Conservation (phyloP, 164 flowering plant genomes). For the Stephania yunnanensis region DNA sequence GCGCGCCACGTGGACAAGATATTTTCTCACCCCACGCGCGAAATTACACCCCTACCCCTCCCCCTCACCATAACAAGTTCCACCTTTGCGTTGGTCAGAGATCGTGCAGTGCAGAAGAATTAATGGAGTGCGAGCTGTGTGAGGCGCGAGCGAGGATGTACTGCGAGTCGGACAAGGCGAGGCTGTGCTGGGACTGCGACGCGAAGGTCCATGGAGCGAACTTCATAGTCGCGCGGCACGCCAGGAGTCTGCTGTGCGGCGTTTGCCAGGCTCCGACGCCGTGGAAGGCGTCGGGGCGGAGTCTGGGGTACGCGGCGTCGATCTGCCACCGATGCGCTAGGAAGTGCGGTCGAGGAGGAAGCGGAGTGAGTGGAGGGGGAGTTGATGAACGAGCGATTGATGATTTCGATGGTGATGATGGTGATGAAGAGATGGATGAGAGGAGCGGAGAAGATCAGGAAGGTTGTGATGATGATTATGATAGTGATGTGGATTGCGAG, state of each 20-base stretch:
- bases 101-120: too few species aligned
- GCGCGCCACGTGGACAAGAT: too few species aligned
- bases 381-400: background rate
- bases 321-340: conserved; percentile 36
- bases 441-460: conserved; percentile 2
- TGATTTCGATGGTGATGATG: background rate
- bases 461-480: conserved; percentile 11
- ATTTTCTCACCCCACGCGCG: too few species aligned
- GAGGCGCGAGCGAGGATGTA: conserved; percentile 38
- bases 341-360: background rate
- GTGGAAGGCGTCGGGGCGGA: conserved; percentile 58
- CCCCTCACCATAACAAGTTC: background rate
- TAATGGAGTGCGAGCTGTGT: conserved; percentile 48
- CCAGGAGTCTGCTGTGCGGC: conserved; percentile 44
- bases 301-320: conserved; percentile 39
- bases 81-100: too few species aligned
- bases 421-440: conserved; percentile 12
- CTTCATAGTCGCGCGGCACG: conserved; percentile 61
- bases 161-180: conserved; percentile 73
- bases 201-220: conserved; percentile 66
- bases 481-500: conserved; percentile 10
- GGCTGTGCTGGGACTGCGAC: conserved; percentile 71
- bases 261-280: conserved; percentile 55
- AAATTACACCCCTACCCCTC: too few species aligned
- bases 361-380: background rate